Evolutionary conservation across 805 yeast genomes (phyloP).

Genomic region (Monosporozyma yasuniensis): DNA sequence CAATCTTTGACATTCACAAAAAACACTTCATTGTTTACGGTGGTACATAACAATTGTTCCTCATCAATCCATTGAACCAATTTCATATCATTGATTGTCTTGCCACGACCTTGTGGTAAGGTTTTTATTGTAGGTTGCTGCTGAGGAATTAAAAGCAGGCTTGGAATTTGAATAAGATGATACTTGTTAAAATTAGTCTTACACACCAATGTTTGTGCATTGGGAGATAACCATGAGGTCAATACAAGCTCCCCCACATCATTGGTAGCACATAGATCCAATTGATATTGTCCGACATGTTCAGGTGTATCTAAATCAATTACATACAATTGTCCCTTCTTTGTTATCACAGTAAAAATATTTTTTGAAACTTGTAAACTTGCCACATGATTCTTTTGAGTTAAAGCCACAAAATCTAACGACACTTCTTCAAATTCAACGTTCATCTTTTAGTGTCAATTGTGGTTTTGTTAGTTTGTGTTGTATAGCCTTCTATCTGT

Average conservation of each 20-base stretch:
- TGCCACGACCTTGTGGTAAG: not conserved
- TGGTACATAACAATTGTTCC: constrained; percentile 16
- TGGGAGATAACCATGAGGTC: constrained; percentile 20
- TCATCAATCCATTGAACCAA: constrained; percentile 16
- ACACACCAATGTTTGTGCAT: constrained; percentile 14
- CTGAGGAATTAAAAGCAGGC: not conserved
- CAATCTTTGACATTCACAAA: constrained; percentile 2
- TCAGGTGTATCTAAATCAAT: constrained; percentile 62
- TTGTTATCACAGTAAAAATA: constrained; percentile 45
- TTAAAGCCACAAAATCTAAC: constrained; percentile 42
- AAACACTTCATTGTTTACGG: constrained; percentile 18
- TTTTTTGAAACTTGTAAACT: constrained; percentile 49
- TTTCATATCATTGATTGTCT: constrained; percentile 11
- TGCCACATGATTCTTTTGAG: constrained; percentile 28
- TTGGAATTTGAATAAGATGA: constrained; percentile 10
- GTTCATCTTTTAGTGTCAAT: constrained; percentile 12
- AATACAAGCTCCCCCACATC: constrained; percentile 17
- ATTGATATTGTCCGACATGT: constrained; percentile 37
- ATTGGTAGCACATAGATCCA: constrained; percentile 20
- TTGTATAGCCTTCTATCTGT: not conserved
- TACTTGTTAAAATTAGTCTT: constrained; percentile 28
- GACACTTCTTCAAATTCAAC: constrained; percentile 31
- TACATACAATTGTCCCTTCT: constrained; percentile 46
- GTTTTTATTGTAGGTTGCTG: not conserved
- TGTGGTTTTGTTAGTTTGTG: not conserved